These are phyloP conservation scores for Ramaria sp. DNA, from an alignment of 768 basidiomycete species.

Conservation along the genomic window DNA sequence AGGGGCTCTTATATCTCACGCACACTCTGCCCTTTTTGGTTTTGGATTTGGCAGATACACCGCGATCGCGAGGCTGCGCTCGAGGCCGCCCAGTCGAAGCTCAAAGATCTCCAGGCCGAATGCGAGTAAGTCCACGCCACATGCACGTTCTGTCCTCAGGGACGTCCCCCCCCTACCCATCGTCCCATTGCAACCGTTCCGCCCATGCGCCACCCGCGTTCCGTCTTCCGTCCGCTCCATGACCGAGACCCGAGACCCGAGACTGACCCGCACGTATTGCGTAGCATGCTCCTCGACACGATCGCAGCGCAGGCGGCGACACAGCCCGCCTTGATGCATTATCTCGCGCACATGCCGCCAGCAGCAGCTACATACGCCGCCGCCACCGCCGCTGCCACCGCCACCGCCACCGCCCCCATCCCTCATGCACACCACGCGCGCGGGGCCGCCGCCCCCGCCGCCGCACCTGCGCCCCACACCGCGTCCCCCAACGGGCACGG, in stretches of 20 bases:
- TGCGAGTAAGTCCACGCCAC: conserved; percentile 6
- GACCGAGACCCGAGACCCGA: too few species aligned
- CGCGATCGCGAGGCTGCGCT: not conserved
- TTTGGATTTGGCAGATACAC: conserved; percentile 8
- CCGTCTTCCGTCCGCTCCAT: too few species aligned
- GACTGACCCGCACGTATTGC: not conserved
- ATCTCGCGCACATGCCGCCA: not conserved
- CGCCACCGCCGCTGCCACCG: not conserved
- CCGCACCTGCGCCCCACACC: not conserved
- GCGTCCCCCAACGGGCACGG: not conserved
- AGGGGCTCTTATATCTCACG: not conserved
- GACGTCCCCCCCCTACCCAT: too few species aligned
- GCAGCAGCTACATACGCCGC: not conserved
- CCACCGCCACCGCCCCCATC: not conserved
- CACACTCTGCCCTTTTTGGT: not conserved
- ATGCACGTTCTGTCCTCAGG: too few species aligned
- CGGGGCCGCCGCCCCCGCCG: not conserved
- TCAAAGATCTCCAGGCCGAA: conserved; percentile 9
- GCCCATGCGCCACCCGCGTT: not conserved
- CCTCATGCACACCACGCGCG: not conserved
- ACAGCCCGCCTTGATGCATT: conserved; percentile 1
- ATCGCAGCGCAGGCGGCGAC: not conserved
- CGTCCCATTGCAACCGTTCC: too few species aligned
- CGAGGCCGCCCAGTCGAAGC: not conserved
- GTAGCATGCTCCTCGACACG: conserved; percentile 9